Conservation (phyloP, 768 basidiomycete species). For the Kwoniella mangroviensis region DNA sequence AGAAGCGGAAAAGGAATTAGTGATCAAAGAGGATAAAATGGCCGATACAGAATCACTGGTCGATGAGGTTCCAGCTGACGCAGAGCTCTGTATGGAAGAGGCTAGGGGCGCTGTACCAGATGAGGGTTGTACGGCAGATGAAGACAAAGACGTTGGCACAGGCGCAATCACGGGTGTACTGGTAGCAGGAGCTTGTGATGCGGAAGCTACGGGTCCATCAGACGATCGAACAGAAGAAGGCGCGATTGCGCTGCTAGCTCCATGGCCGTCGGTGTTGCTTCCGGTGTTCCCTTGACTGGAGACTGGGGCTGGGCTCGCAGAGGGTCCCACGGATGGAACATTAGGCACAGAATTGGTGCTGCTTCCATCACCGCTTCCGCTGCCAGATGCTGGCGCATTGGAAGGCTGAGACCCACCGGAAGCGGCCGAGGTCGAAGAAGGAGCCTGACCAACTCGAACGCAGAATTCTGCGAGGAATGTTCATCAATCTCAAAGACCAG, state of each 20-base stretch:
- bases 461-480: conserved; percentile 11
- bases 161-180: not conserved
- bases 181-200: not conserved
- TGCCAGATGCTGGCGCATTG: not conserved
- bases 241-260: not conserved
- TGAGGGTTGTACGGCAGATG: not conserved
- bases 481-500: no score
- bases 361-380: conserved; percentile 3
- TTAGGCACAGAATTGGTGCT: not conserved
- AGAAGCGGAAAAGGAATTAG: not conserved
- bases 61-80: not conserved
- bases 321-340: not conserved
- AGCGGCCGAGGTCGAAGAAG: not conserved
- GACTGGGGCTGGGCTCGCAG: not conserved
- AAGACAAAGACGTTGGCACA: not conserved
- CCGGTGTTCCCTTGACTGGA: not conserved
- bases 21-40: not conserved
- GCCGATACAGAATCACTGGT: not conserved
- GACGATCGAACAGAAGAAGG: not conserved
- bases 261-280: not conserved
- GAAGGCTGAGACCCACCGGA: not conserved
- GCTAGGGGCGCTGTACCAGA: not conserved
- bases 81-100: not conserved
- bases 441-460: conserved; percentile 12
- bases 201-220: not conserved